Evolutionary conservation across 2,329 filamentous ascomycete genomes (phyloP), one percentile per base, ranked within the genome.

Genomic region (Dothideomycetidae sp.): DNA sequence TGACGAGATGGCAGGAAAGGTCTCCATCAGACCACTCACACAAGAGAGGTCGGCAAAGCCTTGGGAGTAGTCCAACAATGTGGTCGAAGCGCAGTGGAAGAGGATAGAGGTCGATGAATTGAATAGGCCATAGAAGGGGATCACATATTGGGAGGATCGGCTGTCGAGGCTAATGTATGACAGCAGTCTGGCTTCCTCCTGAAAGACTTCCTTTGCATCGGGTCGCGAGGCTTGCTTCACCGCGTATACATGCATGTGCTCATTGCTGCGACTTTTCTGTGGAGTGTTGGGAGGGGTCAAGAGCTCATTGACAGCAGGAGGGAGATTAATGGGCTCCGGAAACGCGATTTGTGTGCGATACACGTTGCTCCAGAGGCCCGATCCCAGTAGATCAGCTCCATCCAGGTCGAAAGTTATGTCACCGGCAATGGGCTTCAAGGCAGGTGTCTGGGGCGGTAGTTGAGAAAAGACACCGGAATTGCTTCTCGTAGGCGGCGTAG

Each of bases 1-100:
- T 15, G 48, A 42, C 0, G 61, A 59, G 5, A 66, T 48, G n/a
- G 41, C 33, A 2, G 62, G 61, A 37, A 64, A 65, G 3, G n/a
- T 11, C 33, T 4, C n/a, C 17, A 41, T 10, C 5, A 30, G 31
- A 16, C n/a, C 10, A 36, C 35, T 11, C 17, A 33, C 5, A 23
- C 32, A 15, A 12, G 36, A 49, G 10, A 56, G 39, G 19, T 47
- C 43, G 36, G 56, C 50, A 5, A 58, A 43, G 2, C 49, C 53
- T 23, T 50, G 50, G 17, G 50, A 49, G 26, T 54, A 48, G 2
- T 52, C n/a, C 17, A 28, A 18, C 2, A 38, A 30, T 29, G 29
- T 30, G n/a, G 12, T 12, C 12, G 36, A 33, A 13, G 36, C 48
- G 9, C 51, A 50, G 36, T 55, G 50, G 45, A 55, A 56, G 12